These are phyloP conservation scores for Neurospora africana DNA, from an alignment of 495 filamentous ascomycete species.

Conservation along the genomic window DNA sequence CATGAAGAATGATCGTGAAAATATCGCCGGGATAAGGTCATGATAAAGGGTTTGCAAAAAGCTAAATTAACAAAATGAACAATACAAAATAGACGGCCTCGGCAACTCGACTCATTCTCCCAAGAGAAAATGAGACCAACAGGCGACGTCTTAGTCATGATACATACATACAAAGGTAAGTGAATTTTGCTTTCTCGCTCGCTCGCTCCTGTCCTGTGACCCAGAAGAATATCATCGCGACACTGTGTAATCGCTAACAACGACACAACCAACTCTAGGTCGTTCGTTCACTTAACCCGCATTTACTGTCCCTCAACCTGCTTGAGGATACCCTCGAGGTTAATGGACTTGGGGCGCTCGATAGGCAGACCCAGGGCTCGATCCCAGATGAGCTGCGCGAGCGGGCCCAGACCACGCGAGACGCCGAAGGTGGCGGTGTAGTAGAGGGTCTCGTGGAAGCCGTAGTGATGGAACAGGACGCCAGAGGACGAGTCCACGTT, in stretches of 20 bases:
- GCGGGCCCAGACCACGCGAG: conserved; percentile 76
- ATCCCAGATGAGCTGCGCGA: conserved; percentile 95
- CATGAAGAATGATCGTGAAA: neutral
- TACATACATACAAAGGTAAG: neutral
- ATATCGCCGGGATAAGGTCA: neutral
- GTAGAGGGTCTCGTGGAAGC: conserved; percentile 92
- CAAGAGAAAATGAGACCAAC: neutral
- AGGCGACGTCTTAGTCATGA: neutral
- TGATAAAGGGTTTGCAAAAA: neutral
- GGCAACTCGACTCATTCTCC: neutral
- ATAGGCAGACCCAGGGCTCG: conserved; percentile 91
- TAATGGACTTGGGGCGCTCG: conserved; percentile 95
- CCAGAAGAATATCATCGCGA: neutral
- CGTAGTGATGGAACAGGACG: conserved; percentile 93
- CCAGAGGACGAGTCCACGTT: conserved; percentile 91
- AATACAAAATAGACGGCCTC: neutral
- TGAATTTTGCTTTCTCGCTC: neutral
- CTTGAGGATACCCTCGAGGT: conserved; percentile 71
- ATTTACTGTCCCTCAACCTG: conserved; percentile 30
- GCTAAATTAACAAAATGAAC: neutral
- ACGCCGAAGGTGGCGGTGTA: conserved; percentile 98
- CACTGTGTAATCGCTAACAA: neutral
- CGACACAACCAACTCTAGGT: neutral
- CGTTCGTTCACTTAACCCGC: neutral
- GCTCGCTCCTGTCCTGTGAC: neutral